Conservation (phyloP, 306 rosid species). For the Prunus armeniaca region DNA sequence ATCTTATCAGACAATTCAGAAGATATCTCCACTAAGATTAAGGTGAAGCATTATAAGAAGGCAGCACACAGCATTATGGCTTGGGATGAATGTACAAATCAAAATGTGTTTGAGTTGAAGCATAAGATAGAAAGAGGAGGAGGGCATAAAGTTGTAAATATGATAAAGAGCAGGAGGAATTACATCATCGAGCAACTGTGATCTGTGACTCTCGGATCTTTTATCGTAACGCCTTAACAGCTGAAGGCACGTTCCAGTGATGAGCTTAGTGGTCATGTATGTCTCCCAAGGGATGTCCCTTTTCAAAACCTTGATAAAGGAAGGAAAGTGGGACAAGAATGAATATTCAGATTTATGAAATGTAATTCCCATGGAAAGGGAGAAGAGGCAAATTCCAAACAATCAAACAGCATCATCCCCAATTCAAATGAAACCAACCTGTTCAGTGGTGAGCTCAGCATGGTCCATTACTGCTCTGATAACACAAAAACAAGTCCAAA, state of each 20-base stretch:
- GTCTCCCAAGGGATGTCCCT: conserved; percentile 99
- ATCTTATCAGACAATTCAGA: background rate
- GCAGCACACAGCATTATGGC: background rate
- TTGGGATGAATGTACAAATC: background rate
- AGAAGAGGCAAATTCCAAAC: background rate
- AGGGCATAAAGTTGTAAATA: background rate
- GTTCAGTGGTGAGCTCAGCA: conserved; percentile 77
- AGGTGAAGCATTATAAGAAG: background rate
- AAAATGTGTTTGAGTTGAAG: too few species aligned
- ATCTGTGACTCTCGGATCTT: conserved; percentile 74
- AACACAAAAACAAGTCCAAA: conserved; percentile 18
- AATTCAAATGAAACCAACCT: conserved; percentile 45
- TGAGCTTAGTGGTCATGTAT: conserved; percentile 90
- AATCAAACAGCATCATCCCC: background rate
- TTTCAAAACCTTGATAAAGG: conserved; percentile 56
- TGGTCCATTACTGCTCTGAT: conserved; percentile 49
- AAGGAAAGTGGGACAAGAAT: background rate
- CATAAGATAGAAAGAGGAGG: too few species aligned
- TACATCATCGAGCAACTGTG: conserved; percentile 90
- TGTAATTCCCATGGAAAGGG: background rate
- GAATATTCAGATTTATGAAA: background rate
- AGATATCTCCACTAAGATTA: background rate
- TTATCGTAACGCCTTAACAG: conserved; percentile 90
- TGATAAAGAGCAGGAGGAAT: background rate
- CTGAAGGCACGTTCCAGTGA: conserved; percentile 89